Evolutionary conservation across 129 eudicot species (phyloP), one percentile per base, ranked within the genome.

Genomic region (sunflower (Helianthus annuus)): DNA sequence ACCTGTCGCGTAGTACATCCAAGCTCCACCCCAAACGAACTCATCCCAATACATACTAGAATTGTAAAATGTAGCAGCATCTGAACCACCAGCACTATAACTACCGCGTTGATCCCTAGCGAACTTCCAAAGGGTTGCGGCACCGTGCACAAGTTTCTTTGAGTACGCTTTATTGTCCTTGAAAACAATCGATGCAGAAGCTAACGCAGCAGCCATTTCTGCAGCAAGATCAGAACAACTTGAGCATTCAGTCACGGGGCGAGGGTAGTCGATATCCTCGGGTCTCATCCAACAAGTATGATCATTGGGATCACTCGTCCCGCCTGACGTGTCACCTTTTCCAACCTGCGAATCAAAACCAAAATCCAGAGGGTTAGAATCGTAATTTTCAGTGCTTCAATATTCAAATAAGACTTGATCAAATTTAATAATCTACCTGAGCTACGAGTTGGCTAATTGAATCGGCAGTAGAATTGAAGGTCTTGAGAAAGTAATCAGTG

Each of bases 1-100:
- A 0, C 98, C 98, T 1, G 98, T 93, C 22, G 98, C 98, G 59
- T 93, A 93, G 77, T 89, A 93, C 73, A 93, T 74, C 98, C 98
- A 93, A 6, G 98, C 83, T 46, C 87, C 95, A 38, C 97, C 96
- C 98, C 98, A 93, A 34, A 93, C 83, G 69, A 83, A 93, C 53
- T 93, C 96, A 60, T 93, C 98, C 94, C 94, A 93, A 45, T 93
- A 93, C 77, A 83, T 70, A 24, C 89, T 83, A 7, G 98, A 93
- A 38, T 93, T 93, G 68, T 93, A 93, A 78, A 89, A 93, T 3
- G 55, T 80, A 7, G 80, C 82, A 16, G 96, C 95, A 36, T 93
- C 98, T 10, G 64, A 34, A 11, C 96, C 97, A 4, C 92, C 97
- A 1, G 49, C 82, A 48, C 91, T 89, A 53, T 93, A 93, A 40